Percentiles rank a stretch among this genome's conserved stretches.
These are phyloP conservation scores for Eimeria maxima DNA, from an alignment of 169 alveolate genomes.

Conservation along the genomic window DNA sequence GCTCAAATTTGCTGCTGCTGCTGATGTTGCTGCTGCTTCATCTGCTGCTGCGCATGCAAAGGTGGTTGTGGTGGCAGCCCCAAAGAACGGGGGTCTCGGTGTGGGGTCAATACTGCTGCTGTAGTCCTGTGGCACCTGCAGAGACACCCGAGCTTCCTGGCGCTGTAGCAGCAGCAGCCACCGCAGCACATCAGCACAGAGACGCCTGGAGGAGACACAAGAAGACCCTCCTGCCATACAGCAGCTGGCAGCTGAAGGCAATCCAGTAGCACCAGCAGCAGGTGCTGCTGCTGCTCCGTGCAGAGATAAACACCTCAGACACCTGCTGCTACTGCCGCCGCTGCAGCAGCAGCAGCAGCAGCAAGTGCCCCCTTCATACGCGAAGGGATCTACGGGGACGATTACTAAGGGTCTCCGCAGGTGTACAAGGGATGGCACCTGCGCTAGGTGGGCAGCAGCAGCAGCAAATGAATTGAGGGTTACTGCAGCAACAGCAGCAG, in stretches of 20 bases:
- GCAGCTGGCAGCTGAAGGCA: neutral
- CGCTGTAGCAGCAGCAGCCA: conserved; percentile 11
- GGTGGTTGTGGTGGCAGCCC: too few species aligned
- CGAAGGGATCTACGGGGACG: neutral
- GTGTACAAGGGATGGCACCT: neutral
- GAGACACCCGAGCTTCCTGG: neutral
- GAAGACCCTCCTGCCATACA: neutral
- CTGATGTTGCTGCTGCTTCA: too few species aligned
- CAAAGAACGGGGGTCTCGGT: too few species aligned
- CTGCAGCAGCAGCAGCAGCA: neutral
- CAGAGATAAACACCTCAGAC: too few species aligned
- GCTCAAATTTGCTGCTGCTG: too few species aligned
- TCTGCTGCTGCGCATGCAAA: too few species aligned
- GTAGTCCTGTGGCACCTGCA: neutral
- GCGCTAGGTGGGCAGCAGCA: conserved; percentile 37
- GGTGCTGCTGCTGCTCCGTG: neutral
- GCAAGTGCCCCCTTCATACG: neutral
- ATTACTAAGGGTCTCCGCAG: neutral
- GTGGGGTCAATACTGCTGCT: neutral
- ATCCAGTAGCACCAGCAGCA: neutral
- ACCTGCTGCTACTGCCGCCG: too few species aligned
- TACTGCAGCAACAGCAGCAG: conserved; percentile 56
- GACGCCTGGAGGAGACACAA: neutral
- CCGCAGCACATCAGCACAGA: conserved; percentile 27
- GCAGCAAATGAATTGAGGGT: neutral